Percentiles rank a stretch among this genome's conserved stretches.
These are phyloP conservation scores for Mimosa bimucronata DNA, from an alignment of 306 rosid species.

Conservation along the genomic window DNA sequence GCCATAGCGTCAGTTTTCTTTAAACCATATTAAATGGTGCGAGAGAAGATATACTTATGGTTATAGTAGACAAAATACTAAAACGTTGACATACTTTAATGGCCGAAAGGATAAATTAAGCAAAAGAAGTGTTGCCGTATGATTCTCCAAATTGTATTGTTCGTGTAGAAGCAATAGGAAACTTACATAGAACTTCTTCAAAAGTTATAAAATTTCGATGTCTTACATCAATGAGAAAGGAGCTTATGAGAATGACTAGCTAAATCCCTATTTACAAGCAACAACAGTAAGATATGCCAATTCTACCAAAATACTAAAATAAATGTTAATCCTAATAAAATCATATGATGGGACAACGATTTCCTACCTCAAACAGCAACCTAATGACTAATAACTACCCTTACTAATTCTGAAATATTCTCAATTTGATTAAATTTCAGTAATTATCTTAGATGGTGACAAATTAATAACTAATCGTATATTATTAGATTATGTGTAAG, in stretches of 20 bases:
- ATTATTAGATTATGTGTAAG: not conserved
- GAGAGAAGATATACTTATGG: not conserved
- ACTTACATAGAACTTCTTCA: not conserved
- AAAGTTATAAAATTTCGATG: not conserved
- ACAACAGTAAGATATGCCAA: not conserved
- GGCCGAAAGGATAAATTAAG: not conserved
- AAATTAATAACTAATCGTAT: not conserved
- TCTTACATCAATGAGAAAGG: not conserved
- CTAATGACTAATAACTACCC: not conserved
- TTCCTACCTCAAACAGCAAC: not conserved
- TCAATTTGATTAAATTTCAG: not conserved
- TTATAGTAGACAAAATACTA: not conserved
- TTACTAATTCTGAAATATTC: not conserved
- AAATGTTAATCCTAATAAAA: not conserved
- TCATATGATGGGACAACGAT: not conserved
- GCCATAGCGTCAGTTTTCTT: not conserved
- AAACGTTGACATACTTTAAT: not conserved
- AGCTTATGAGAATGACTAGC: not conserved
- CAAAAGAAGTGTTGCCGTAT: not conserved
- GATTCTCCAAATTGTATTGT: not conserved
- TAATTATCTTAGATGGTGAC: not conserved
- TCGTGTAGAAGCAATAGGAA: not conserved
- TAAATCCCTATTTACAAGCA: not conserved
- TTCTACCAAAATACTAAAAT: not conserved
- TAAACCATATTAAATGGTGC: not conserved